Evolutionary conservation across 805 yeast genomes (phyloP), one percentile per base, ranked within the genome.

Genomic region (Cyberlindnera americana): DNA sequence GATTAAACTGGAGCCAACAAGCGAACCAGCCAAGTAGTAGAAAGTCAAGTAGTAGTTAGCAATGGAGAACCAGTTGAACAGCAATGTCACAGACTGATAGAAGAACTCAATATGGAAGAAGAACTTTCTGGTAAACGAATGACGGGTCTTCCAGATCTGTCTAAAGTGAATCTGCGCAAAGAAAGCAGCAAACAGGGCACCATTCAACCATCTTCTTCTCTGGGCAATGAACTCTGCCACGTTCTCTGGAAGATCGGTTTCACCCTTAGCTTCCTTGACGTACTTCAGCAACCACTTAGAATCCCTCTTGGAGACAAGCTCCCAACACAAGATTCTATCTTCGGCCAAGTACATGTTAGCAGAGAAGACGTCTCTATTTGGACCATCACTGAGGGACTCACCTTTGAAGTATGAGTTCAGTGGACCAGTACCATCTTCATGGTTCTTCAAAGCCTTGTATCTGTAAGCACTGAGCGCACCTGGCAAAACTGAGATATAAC

Each of bases 291-390:
- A 84, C 95, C 97, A 91, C 58, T 81, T 81, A 29, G 85, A 85
- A 43, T 77, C 73, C 47, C 69, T 75, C 52, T 90, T 90, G 10
- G 97, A 95, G 19, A 91, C 93, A 45, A 91, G 70, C 63, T 91
- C 98, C 93, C 96, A 91, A 61, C 97, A 91, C 50, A 91, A 65
- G 54, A 91, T 90, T 69, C 98, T 82, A 63, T 91, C 98, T 64
- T 91, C 98, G 2, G 98, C 98, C 44, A 91, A 70, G 60, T 91
- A 91, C 98, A 91, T 91, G 60, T 91, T 91, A 4, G 96, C 96
- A 29, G 91, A 87, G 53, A 91, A 91, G 38, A 91, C 90, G 52
- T 89, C 95, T 38, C 83, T 79, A 33, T 68, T 67, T 26, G 73
- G 67, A 14, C 76, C 75, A 43, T 70, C 72, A 48, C 72, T 75